These are phyloP conservation scores for Alternaria brassicicola DNA, from an alignment of 2,329 filamentous ascomycete species.

Conservation along the genomic window DNA sequence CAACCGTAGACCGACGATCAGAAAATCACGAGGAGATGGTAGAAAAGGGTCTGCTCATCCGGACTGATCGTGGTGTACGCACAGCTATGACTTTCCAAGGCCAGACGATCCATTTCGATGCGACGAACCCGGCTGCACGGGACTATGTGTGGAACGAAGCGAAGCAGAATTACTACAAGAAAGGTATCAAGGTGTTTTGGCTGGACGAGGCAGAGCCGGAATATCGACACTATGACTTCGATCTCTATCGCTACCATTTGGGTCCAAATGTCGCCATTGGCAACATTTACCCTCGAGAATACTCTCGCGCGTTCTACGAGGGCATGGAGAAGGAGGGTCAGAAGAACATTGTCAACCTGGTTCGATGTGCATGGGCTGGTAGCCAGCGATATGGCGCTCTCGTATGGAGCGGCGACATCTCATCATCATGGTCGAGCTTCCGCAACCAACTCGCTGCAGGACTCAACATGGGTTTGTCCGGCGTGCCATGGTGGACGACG, in stretches of 20 bases:
- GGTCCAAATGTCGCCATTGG: constrained; percentile 61
- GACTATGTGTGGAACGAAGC: constrained; percentile 65
- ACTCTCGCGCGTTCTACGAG: constrained; percentile 66
- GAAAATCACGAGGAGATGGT: constrained; percentile 69
- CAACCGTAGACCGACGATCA: constrained; percentile 65
- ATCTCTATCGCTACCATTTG: constrained; percentile 66
- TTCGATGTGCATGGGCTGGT: constrained; percentile 63
- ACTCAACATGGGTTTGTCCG: constrained; percentile 68
- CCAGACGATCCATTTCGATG: constrained; percentile 66
- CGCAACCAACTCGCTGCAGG: constrained; percentile 67
- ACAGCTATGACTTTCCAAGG: constrained; percentile 65
- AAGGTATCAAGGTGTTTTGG: constrained; percentile 70
- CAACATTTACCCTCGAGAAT: constrained; percentile 66
- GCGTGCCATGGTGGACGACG: constrained; percentile 72
- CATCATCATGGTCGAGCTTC: constrained; percentile 66
- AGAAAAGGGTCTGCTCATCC: constrained; percentile 65
- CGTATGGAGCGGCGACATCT: constrained; percentile 72
- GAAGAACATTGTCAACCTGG: constrained; percentile 64
- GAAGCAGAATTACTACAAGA: constrained; percentile 66
- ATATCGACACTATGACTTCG: constrained; percentile 69
- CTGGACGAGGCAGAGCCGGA: constrained; percentile 73
- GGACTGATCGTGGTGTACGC: constrained; percentile 64
- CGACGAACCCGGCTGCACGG: constrained; percentile 66
- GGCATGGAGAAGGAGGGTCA: constrained; percentile 62
- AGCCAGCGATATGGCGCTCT: constrained; percentile 69